A percentile compares a stretch with the other conserved stretches of the same genome.
These are phyloP conservation scores for Aspergillus aculeatus DNA, from an alignment of 2,329 filamentous ascomycete genomes.

Conservation along the genomic window DNA sequence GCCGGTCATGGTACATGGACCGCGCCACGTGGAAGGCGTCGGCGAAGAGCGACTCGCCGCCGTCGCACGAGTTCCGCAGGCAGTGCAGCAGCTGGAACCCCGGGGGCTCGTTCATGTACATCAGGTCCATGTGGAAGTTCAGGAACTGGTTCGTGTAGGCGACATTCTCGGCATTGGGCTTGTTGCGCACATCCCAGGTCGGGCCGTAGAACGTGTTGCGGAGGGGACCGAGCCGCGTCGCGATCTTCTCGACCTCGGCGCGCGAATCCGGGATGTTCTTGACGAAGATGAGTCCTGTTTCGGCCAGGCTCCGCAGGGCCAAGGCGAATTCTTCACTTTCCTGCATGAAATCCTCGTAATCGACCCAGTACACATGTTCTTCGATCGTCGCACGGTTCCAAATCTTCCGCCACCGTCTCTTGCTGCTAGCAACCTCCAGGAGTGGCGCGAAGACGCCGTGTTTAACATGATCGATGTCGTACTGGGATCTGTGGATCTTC, in stretches of 20 bases:
- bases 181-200: slow-evolving; percentile 85
- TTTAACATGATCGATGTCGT: slow-evolving; percentile 20
- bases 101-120: slow-evolving; percentile 79
- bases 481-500: slow-evolving; percentile 39
- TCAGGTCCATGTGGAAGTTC: slow-evolving; percentile 87
- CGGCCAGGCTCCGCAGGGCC: slow-evolving; percentile 62
- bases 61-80: slow-evolving; percentile 72
- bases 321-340: slow-evolving; percentile 57
- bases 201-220: slow-evolving; percentile 87
- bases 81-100: slow-evolving; percentile 87
- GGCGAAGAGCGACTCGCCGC: slow-evolving; percentile 83
- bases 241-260: slow-evolving; percentile 65
- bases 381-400: slow-evolving; percentile 47
- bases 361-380: slow-evolving; percentile 52
- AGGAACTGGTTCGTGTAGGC: slow-evolving; percentile 82
- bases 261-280: slow-evolving; percentile 69
- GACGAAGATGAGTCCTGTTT: slow-evolving; percentile 74
- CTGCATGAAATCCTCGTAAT: slow-evolving; percentile 70
- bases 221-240: slow-evolving; percentile 70
- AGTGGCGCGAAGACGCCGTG: background rate
- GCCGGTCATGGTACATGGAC: slow-evolving; percentile 16
- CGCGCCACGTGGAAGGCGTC: slow-evolving; percentile 66
- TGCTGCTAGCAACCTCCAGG: background rate
- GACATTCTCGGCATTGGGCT: slow-evolving; percentile 83
- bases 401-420: slow-evolving; percentile 22